Conservation (phyloP, 208 protist genomes). For the Porcisia deanei region DNA sequence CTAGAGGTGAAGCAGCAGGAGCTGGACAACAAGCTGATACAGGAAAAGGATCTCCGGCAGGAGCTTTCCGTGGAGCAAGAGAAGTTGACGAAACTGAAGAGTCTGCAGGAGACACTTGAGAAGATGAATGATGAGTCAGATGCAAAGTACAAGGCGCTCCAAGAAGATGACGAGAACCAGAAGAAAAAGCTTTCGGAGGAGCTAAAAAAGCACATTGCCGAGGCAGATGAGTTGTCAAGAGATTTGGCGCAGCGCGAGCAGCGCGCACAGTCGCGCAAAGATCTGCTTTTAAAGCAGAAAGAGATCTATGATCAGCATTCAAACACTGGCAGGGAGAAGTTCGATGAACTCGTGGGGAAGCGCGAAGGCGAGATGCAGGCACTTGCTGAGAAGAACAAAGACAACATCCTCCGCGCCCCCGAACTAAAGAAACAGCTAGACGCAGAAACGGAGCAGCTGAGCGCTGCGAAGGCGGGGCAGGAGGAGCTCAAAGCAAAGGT, state of each 20-base stretch:
- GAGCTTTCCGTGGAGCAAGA: constrained; percentile 33
- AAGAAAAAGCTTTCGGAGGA: constrained; percentile 40
- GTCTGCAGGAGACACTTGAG: constrained; percentile 41
- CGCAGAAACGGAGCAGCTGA: constrained; percentile 33
- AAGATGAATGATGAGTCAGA: constrained; percentile 48
- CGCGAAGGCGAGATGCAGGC: constrained; percentile 53
- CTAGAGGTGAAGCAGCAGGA: constrained; percentile 42
- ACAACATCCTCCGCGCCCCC: constrained; percentile 35
- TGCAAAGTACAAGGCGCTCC: constrained; percentile 43
- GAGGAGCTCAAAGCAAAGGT: constrained; percentile 45
- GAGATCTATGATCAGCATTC: constrained; percentile 63
- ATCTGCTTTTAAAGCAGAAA: constrained; percentile 50
- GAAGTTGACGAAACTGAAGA: constrained; percentile 46
- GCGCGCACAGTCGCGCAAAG: constrained; percentile 36
- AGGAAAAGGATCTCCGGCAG: constrained; percentile 33
- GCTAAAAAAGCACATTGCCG: constrained; percentile 45
- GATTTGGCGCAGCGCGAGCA: constrained; percentile 46
- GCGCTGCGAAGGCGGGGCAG: constrained; percentile 29
- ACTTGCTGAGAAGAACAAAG: constrained; percentile 41
- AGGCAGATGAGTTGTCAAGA: constrained; percentile 42
- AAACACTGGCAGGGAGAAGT: constrained; percentile 45
- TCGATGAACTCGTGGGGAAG: constrained; percentile 44
- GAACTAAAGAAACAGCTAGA: constrained; percentile 46
- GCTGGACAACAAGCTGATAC: constrained; percentile 35
- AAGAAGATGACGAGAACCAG: constrained; percentile 45